phyloP scores from a whole-genome alignment of 2,329 filamentous ascomycete species.

The Neonectria faginata region DNA sequence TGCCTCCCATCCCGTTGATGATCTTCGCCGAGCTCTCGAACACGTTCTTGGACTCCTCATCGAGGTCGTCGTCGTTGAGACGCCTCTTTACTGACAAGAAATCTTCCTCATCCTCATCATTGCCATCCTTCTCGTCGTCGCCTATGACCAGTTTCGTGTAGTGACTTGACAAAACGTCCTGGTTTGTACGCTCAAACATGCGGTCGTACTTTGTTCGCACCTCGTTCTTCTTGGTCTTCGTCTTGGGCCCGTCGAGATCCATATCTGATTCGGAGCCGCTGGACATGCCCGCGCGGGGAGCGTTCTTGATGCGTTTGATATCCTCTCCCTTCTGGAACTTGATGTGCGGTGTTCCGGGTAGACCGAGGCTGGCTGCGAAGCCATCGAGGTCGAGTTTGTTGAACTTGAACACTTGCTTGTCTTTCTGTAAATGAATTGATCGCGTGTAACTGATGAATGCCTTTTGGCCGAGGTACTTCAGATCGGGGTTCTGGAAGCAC shows the following conservation, averaged over 20 bases:
- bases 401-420: constrained; percentile 91
- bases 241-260: constrained; percentile 64
- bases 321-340: constrained; percentile 93
- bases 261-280: constrained; percentile 69
- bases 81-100: constrained; percentile 92
- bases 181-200: constrained; percentile 97
- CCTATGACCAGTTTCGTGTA: constrained; percentile 86
- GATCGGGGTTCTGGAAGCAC: constrained; percentile 92
- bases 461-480: constrained; percentile 97
- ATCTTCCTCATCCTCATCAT: constrained; percentile 75
- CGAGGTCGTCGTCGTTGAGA: constrained; percentile 77
- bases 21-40: constrained; percentile 63
- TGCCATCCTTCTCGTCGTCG: constrained; percentile 60
- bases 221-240: constrained; percentile 70
- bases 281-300: constrained; percentile 74
- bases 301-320: constrained; percentile 88
- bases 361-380: constrained; percentile 84
- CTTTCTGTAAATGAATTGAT: constrained; percentile 87
- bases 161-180: constrained; percentile 93
- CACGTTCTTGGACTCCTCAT: constrained; percentile 61
- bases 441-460: constrained; percentile 92
- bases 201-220: constrained; percentile 96
- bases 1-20: constrained; percentile 75
- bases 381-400: constrained; percentile 86
- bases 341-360: constrained; percentile 92